phyloP scores from a whole-genome alignment of 2,329 filamentous ascomycete species.

The Fusarium ambrosium region DNA sequence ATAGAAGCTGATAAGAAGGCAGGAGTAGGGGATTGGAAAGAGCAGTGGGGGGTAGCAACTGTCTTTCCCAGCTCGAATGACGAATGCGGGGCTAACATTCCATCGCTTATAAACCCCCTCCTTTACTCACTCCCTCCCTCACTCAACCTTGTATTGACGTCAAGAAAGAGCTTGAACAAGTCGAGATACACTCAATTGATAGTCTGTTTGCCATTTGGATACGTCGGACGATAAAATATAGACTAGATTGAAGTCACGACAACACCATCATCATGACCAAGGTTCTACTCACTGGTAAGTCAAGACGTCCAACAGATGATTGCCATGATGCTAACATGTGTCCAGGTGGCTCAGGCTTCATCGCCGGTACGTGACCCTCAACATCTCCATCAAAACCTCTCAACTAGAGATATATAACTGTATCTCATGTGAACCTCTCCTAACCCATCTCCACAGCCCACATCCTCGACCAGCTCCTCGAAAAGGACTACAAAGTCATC shows the following conservation, averaged over 20 bases:
- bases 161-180: constrained; percentile 1
- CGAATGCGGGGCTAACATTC: constrained; percentile 40
- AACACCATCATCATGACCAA: constrained; percentile 44
- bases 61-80: constrained; percentile 36
- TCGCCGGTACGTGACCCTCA: constrained; percentile 47
- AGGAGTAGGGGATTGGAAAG: neutral
- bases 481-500: constrained; percentile 64
- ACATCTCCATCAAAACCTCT: neutral
- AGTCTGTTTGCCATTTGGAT: too few relatives aligned
- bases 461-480: constrained; percentile 67
- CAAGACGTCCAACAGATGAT: too few relatives aligned
- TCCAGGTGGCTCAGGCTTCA: constrained; percentile 53
- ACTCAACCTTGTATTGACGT: constrained; percentile 10
- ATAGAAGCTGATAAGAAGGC: neutral
- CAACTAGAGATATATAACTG: neutral
- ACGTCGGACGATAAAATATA: neutral
- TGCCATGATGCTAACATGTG: constrained; percentile 15
- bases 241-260: neutral
- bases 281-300: constrained; percentile 50
- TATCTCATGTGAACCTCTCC: neutral
- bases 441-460: constrained; percentile 57
- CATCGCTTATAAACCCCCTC: constrained; percentile 28
- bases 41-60: constrained; percentile 22
- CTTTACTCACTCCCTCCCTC: neutral
- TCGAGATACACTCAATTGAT: neutral